A percentile compares a stretch with the other conserved stretches of the same genome.
These are phyloP conservation scores for Penicillium sp. DNA, from an alignment of 2,329 filamentous ascomycete genomes.

Conservation along the genomic window DNA sequence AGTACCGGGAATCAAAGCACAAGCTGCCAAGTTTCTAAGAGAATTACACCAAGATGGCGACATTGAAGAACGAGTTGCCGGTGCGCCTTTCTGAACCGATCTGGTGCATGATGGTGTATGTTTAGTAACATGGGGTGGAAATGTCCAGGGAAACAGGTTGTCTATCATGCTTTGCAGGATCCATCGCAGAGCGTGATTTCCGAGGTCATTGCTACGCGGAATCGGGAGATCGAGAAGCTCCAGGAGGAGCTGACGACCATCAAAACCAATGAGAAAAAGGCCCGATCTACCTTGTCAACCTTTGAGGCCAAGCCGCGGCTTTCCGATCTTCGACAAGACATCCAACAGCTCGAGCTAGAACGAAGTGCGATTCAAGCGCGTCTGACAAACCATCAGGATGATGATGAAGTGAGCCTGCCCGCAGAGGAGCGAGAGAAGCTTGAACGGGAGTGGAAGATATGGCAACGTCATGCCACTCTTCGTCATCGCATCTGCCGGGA, in stretches of 20 bases:
- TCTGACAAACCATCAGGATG: constrained; percentile 43
- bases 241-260: constrained; percentile 47
- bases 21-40: constrained; percentile 61
- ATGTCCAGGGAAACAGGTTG: constrained; percentile 58
- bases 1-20: constrained; percentile 38
- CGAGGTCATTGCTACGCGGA: constrained; percentile 51
- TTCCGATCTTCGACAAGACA: constrained; percentile 48
- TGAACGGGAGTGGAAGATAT: constrained; percentile 49
- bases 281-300: constrained; percentile 49
- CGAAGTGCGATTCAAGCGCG: constrained; percentile 42
- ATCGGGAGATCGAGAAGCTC: constrained; percentile 50
- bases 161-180: constrained; percentile 60
- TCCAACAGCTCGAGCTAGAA: constrained; percentile 48
- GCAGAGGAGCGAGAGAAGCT: constrained; percentile 50
- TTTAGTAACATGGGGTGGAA: background rate
- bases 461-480: constrained; percentile 39
- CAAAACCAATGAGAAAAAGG: constrained; percentile 49
- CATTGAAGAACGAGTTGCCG: constrained; percentile 58
- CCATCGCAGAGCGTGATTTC: constrained; percentile 49
- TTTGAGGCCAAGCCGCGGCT: constrained; percentile 53
- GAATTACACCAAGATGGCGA: constrained; percentile 62
- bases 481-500: constrained; percentile 53
- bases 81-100: constrained; percentile 27
- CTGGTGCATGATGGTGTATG: constrained; percentile 7
- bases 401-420: constrained; percentile 45